Percentiles rank a stretch among this genome's conserved stretches.
phyloP scores from a whole-genome alignment of 495 filamentous ascomycete genomes.

The Penicillium nucicola region DNA sequence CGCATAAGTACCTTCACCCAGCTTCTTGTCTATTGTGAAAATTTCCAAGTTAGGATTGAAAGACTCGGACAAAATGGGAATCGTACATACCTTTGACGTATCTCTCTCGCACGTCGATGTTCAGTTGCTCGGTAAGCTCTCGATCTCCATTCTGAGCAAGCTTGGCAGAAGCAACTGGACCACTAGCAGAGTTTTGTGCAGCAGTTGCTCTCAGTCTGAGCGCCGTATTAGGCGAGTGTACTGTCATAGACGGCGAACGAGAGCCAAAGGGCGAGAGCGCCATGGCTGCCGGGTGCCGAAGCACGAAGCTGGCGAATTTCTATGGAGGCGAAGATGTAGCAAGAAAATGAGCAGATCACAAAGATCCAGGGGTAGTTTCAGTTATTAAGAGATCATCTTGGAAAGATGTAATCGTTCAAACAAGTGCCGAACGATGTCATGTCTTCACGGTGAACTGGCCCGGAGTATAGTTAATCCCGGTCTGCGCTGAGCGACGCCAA shows the following conservation, averaged over 20 bases:
- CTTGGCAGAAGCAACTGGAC: constrained; percentile 7
- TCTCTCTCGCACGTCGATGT: constrained; percentile 79
- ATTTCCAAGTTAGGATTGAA: constrained; percentile 6
- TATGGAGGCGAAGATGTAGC: not conserved
- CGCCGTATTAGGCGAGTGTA: constrained; percentile 32
- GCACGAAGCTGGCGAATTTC: not conserved
- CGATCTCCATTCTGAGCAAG: constrained; percentile 26
- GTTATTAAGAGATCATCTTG: not conserved
- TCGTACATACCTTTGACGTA: constrained; percentile 73
- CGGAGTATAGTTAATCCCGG: constrained; percentile 41
- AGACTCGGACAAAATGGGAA: not conserved
- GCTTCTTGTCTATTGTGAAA: constrained; percentile 74
- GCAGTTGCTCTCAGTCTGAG: constrained; percentile 36
- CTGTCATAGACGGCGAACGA: constrained; percentile 29
- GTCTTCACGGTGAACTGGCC: not conserved
- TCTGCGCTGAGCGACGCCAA: constrained; percentile 13
- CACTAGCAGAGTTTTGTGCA: constrained; percentile 26
- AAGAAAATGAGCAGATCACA: not conserved
- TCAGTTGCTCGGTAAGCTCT: constrained; percentile 82
- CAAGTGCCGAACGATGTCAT: constrained; percentile 1
- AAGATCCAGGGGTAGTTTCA: not conserved
- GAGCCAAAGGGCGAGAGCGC: constrained; percentile 43
- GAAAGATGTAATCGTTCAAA: not conserved
- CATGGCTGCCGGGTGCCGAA: constrained; percentile 24
- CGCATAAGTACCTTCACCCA: constrained; percentile 97